Conservation (phyloP, 148 eudicot genomes). For the Persicaria maculosa region DNA sequence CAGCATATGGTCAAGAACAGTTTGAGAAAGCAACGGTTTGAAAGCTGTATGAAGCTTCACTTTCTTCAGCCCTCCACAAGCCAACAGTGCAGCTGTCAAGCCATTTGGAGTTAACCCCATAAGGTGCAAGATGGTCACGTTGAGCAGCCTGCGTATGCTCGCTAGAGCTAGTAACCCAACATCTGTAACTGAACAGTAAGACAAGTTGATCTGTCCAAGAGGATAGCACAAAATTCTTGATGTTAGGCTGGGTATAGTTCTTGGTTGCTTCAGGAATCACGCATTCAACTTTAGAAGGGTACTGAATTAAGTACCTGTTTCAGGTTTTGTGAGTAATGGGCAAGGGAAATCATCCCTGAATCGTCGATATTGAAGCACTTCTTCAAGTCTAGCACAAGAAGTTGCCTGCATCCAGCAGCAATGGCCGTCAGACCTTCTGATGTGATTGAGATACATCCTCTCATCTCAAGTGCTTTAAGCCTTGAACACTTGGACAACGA, state of each 20-base stretch:
- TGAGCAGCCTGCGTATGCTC: constrained; percentile 73
- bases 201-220: constrained; percentile 64
- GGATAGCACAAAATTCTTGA: not conserved
- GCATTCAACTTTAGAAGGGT: not conserved
- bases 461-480: constrained; percentile 53
- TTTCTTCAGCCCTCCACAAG: constrained; percentile 79
- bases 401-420: constrained; percentile 66
- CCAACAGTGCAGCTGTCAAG: constrained; percentile 63
- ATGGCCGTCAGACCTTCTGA: constrained; percentile 57
- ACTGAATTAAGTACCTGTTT: constrained; percentile 40
- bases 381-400: constrained; percentile 59
- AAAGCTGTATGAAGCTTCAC: constrained; percentile 73
- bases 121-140: constrained; percentile 63
- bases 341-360: constrained; percentile 65
- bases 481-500: constrained; percentile 56
- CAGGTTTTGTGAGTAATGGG: constrained; percentile 60
- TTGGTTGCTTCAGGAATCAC: not conserved
- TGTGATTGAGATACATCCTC: constrained; percentile 70
- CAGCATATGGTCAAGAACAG: constrained; percentile 57
- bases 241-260: not conserved
- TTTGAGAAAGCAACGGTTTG: constrained; percentile 45
- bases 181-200: constrained; percentile 72
- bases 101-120: constrained; percentile 70
- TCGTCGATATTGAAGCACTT: constrained; percentile 61
- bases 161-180: constrained; percentile 74